These are phyloP conservation scores for Hypericum perforatum DNA, from an alignment of 345 rosid species.

Conservation along the genomic window DNA sequence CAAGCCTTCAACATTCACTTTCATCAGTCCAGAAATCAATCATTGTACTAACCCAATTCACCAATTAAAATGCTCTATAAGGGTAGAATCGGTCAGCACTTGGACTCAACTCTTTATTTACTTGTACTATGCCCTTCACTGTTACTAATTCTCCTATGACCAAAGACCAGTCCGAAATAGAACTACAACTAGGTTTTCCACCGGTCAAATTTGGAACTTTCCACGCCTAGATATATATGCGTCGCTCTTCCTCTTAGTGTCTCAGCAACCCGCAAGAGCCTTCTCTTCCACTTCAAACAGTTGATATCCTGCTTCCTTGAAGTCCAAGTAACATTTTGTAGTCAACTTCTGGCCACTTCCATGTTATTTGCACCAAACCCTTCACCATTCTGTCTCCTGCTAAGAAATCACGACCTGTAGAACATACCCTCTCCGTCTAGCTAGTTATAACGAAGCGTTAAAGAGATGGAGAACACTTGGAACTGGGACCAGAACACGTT, in stretches of 20 bases:
- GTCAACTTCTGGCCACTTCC: constrained; percentile 7
- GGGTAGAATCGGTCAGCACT: constrained; percentile 63
- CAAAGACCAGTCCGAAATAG: constrained; percentile 59
- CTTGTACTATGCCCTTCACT: constrained; percentile 8
- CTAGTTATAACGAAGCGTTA: neutral
- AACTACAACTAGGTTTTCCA: constrained; percentile 46
- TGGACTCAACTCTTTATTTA: constrained; percentile 7
- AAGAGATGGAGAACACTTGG: constrained; percentile 19
- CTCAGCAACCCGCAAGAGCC: constrained; percentile 11
- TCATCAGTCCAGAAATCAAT: too few relatives aligned
- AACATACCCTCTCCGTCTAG: neutral
- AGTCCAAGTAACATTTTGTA: too few relatives aligned
- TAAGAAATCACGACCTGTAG: too few relatives aligned
- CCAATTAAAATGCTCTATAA: neutral
- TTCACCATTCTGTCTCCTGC: constrained; percentile 1
- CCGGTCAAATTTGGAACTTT: constrained; percentile 44
- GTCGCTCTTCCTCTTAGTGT: constrained; percentile 1
- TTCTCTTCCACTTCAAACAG: constrained; percentile 14
- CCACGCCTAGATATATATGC: constrained; percentile 1
- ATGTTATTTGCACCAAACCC: constrained; percentile 15
- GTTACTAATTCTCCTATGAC: constrained; percentile 28
- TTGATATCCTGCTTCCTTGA: too few relatives aligned
- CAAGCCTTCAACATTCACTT: too few relatives aligned
- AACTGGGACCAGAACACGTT: constrained; percentile 16
- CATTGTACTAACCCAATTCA: too few relatives aligned